A percentile compares a stretch with the other conserved stretches of the same genome.
phyloP scores from a whole-genome alignment of 2,329 filamentous ascomycete species.

The Paracamarosporium sp. region DNA sequence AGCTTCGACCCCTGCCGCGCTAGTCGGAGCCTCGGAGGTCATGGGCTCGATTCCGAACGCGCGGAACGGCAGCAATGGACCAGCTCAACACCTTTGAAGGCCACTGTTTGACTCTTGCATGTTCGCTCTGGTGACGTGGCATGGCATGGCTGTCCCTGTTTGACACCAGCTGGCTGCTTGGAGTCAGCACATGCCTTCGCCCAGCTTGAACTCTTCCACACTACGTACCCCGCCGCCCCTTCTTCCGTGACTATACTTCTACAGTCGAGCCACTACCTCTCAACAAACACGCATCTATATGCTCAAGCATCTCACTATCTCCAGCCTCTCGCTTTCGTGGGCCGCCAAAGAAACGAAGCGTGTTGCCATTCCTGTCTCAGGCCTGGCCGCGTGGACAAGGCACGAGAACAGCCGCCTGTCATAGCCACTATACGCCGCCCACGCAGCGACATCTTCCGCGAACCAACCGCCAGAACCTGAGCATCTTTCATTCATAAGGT shows the following conservation, averaged over 20 bases:
- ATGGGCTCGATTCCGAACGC: not conserved
- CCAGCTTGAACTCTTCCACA: not conserved
- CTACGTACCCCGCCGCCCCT: slow-evolving; percentile 22
- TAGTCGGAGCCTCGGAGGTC: not conserved
- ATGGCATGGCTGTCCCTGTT: not conserved
- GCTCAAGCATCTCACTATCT: not conserved
- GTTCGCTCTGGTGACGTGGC: not conserved
- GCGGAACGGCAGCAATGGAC: not conserved
- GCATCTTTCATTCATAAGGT: not conserved
- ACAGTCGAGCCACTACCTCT: no score
- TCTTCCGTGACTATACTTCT: not conserved
- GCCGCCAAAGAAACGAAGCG: not conserved
- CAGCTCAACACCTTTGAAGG: not conserved
- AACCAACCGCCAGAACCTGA: not conserved
- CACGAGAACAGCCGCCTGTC: slow-evolving; percentile 24
- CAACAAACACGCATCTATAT: not conserved
- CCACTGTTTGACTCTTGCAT: not conserved
- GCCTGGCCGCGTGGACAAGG: slow-evolving; percentile 31
- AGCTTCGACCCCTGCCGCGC: slow-evolving; percentile 10
- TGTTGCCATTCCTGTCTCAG: slow-evolving; percentile 14
- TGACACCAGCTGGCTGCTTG: not conserved
- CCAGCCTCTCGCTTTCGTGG: not conserved
- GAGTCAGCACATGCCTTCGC: not conserved
- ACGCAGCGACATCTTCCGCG: slow-evolving; percentile 4
- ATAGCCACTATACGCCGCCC: slow-evolving; percentile 16